Conservation (phyloP, 805 yeast species). For the Metschnikowia cerradonensis region DNA sequence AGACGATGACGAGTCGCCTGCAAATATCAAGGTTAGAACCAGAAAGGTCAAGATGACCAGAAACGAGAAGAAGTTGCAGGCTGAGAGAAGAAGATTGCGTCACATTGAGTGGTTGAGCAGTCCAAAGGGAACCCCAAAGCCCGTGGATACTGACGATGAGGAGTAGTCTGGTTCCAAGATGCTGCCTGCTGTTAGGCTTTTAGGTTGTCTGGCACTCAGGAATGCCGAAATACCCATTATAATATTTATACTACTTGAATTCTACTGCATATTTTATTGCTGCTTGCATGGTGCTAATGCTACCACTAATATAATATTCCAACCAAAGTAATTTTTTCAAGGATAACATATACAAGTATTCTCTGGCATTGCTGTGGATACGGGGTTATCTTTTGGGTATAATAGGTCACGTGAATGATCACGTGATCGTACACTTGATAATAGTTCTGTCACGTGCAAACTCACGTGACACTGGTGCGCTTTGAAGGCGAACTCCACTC, state of each 20-base stretch:
- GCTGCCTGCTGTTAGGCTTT: too few relatives aligned
- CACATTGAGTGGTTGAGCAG: constrained; percentile 91
- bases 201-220: too few relatives aligned
- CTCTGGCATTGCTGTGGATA: too few relatives aligned
- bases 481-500: constrained; percentile 7
- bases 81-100: constrained; percentile 90
- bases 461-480: constrained; percentile 1
- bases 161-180: constrained; percentile 28
- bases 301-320: too few relatives aligned
- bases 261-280: not conserved
- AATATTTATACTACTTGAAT: too few relatives aligned
- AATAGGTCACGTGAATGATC: not conserved
- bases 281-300: too few relatives aligned
- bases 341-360: too few relatives aligned
- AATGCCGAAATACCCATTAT: too few relatives aligned
- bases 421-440: not conserved
- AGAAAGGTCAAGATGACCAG: constrained; percentile 97
- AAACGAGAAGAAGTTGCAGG: constrained; percentile 89
- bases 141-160: constrained; percentile 91
- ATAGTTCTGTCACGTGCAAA: not conserved
- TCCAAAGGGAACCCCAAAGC: constrained; percentile 97
- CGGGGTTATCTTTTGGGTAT: too few relatives aligned
- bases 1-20: constrained; percentile 85
- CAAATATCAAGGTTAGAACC: constrained; percentile 86
- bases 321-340: too few relatives aligned